A percentile compares a stretch with the other conserved stretches of the same genome.
These are phyloP conservation scores for Incumbomyces delicatus DNA, from an alignment of 2,329 filamentous ascomycete genomes.

Conservation along the genomic window DNA sequence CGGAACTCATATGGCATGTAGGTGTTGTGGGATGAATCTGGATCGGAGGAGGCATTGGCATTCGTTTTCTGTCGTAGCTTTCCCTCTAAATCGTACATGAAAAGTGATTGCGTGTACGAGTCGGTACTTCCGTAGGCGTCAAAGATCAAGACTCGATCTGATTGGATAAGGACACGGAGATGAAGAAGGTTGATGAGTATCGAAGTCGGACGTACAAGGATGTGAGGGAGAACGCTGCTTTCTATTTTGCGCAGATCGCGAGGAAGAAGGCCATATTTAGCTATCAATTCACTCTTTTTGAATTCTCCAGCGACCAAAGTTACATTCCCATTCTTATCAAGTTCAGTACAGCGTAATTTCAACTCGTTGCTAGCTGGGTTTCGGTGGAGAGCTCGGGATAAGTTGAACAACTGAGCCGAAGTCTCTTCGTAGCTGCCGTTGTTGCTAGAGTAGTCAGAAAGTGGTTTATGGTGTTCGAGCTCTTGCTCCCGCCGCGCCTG, in stretches of 20 bases:
- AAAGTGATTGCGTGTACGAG: constrained; percentile 88
- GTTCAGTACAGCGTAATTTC: constrained; percentile 83
- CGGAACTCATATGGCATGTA: constrained; percentile 86
- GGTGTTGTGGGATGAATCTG: constrained; percentile 25
- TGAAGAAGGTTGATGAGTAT: constrained; percentile 96
- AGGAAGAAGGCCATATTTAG: constrained; percentile 69
- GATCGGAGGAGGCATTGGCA: constrained; percentile 9
- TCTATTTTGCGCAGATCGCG: constrained; percentile 97
- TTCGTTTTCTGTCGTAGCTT: constrained; percentile 70
- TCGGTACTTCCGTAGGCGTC: constrained; percentile 92
- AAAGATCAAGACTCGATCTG: constrained; percentile 87
- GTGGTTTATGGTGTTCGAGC: constrained; percentile 6
- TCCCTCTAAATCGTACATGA: constrained; percentile 94
- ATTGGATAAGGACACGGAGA: constrained; percentile 87
- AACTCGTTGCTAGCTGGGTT: constrained; percentile 64
- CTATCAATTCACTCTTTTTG: constrained; percentile 93
- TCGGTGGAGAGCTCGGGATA: constrained; percentile 49
- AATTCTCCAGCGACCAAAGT: constrained; percentile 92
- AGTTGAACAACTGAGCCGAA: constrained; percentile 52
- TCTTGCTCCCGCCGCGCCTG: constrained; percentile 7
- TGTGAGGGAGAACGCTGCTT: constrained; percentile 88
- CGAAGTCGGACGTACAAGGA: constrained; percentile 82
- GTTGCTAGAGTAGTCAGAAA: not conserved
- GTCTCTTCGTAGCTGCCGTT: constrained; percentile 35
- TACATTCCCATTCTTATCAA: constrained; percentile 84